These are phyloP conservation scores for Magnusiomyces ingens DNA, from an alignment of 1,139 yeast species.

Conservation along the genomic window DNA sequence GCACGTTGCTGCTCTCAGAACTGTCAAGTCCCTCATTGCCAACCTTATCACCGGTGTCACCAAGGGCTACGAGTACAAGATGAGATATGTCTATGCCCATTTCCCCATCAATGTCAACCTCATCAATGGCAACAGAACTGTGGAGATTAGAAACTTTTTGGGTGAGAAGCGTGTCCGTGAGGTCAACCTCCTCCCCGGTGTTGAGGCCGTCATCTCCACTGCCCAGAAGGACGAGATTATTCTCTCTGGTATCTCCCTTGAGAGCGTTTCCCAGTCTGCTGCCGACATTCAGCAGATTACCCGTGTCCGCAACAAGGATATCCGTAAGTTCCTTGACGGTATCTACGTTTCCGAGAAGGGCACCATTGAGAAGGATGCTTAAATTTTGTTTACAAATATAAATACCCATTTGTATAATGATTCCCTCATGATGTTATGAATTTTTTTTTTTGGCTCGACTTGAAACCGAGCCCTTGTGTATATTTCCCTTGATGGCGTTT, in stretches of 20 bases:
- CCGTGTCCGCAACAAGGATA: constrained; percentile 99
- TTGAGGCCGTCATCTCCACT: constrained; percentile 76
- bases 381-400: constrained; percentile 22
- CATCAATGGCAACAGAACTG: constrained; percentile 63
- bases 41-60: constrained; percentile 99
- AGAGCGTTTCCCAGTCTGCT: constrained; percentile 96
- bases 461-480: constrained; percentile 14
- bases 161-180: constrained; percentile 97
- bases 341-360: constrained; percentile 98
- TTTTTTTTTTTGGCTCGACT: constrained; percentile 14
- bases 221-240: constrained; percentile 91
- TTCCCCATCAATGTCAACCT: constrained; percentile 99
- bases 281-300: constrained; percentile 98
- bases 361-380: constrained; percentile 62
- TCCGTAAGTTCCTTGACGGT: constrained; percentile 99
- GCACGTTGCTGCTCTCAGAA: constrained; percentile 99
- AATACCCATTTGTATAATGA: constrained; percentile 8
- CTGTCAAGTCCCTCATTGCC: constrained; percentile 90
- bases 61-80: constrained; percentile 98
- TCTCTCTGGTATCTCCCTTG: constrained; percentile 93
- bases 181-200: constrained; percentile 84
- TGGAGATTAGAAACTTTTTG: constrained; percentile 98
- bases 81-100: constrained; percentile 99
- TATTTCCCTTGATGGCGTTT: constrained; percentile 4
- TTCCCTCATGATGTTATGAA: constrained; percentile 5